Base-by-base conservation (phyloP, 345 rosid genomes). In the Eucalyptus sideroxylon region DNA sequence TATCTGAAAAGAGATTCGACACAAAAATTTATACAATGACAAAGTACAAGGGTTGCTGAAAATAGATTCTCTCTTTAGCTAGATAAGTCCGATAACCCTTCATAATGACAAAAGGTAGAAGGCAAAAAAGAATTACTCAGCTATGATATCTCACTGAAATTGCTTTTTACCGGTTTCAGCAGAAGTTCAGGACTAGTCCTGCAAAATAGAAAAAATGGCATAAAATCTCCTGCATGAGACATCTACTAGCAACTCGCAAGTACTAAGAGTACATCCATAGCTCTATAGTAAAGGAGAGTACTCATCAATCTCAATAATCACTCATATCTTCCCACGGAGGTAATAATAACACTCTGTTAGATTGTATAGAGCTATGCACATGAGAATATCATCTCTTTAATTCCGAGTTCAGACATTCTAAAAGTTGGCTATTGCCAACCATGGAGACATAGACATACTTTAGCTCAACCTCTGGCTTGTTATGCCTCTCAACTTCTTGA, bases 401-500 rank as follows among this genome's bases (percentile, higher is more conserved):
- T 77, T 77, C 47, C 16, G 0, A 77, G 47, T 21, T 10, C 24
- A 77, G 47, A 77, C 16, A 77, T 40, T 77, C 47, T 77, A 77
- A 37, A 77, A 86, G 88, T 11, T 50, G n/a, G 42, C 88, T 26
- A 30, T 50, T 2, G 31, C 86, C 17, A 88, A 67, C 42, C 15
- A 45, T 50, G 83, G 56, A 67, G 37, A 69, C 4, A 88, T 87
- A 92, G 91, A 93, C 97, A 90, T 98, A 96, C 99, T 96, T 97
- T 27, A 98, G 95, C 92, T 98, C 99, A 92, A 96, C 98, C 94
- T 98, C 99, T 80, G 99, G 99, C 92, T 98, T 98, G 93, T 98
- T 98, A 94, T 98, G 99, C 95, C 99, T 95, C 91, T 98, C 99
- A 90, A 98, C 99, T 95, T 98, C 99, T 95, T 98, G 99, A 93